A percentile compares a stretch with the other conserved stretches of the same genome.
These are phyloP conservation scores for Coleophoma eucalyptorum DNA, from an alignment of 2,329 filamentous ascomycete genomes.

Conservation along the genomic window DNA sequence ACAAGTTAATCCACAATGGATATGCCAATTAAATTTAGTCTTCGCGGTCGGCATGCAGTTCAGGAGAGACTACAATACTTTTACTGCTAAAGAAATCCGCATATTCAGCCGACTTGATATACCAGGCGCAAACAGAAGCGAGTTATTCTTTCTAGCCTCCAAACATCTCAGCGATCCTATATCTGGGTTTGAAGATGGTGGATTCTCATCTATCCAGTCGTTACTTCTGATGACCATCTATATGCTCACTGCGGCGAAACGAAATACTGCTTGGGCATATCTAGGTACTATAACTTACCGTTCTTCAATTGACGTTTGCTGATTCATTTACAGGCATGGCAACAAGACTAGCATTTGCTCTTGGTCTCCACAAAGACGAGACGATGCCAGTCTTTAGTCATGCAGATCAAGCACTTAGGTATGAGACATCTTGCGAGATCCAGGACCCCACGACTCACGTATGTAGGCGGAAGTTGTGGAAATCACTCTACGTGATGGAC, in stretches of 20 bases:
- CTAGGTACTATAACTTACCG: slow-evolving; percentile 39
- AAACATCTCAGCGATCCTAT: slow-evolving; percentile 8
- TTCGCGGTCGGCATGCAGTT: slow-evolving; percentile 11
- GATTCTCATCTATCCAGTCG: slow-evolving; percentile 61
- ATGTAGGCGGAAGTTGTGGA: slow-evolving; percentile 58
- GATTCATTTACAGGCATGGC: slow-evolving; percentile 47
- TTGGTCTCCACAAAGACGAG: slow-evolving; percentile 59
- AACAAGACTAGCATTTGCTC: slow-evolving; percentile 54
- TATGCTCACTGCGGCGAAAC: slow-evolving; percentile 56
- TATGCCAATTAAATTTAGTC: slow-evolving; percentile 11
- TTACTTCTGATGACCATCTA: slow-evolving; percentile 60
- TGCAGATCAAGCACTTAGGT: slow-evolving; percentile 32
- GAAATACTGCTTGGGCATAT: slow-evolving; percentile 58
- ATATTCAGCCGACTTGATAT: slow-evolving; percentile 7
- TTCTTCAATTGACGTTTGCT: neutral
- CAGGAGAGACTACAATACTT: slow-evolving; percentile 2
- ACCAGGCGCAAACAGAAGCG: slow-evolving; percentile 5
- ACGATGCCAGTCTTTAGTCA: slow-evolving; percentile 46
- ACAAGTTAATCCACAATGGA: slow-evolving; percentile 4
- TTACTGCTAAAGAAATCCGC: neutral
- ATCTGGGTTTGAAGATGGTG: slow-evolving; percentile 48
- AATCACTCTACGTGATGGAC: slow-evolving; percentile 60
- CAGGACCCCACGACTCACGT: neutral
- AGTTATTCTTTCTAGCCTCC: slow-evolving; percentile 10
- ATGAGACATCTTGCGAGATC: neutral